Evolutionary conservation across 495 filamentous ascomycete species (phyloP).

Genomic region (Apodospora peruviana): DNA sequence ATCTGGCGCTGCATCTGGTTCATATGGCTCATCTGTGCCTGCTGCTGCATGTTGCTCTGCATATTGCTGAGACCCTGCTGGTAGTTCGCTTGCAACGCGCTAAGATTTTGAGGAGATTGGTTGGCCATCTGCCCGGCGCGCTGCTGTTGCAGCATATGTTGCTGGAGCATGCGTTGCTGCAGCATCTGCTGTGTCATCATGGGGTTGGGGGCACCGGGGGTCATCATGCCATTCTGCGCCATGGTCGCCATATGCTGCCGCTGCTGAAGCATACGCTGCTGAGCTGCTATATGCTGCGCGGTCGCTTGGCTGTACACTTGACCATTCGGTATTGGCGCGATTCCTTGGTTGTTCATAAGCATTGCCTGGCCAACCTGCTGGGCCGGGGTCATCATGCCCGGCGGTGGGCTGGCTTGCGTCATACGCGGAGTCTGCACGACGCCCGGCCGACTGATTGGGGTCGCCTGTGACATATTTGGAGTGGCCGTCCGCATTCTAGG

Average conservation of each 20-base stretch:
- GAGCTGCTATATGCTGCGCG: constrained; percentile 42
- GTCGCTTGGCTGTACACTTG: constrained; percentile 7
- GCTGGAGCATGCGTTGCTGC: constrained; percentile 22
- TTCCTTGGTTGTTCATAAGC: constrained; percentile 40
- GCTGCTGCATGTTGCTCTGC: constrained; percentile 9
- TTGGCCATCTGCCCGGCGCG: constrained; percentile 26
- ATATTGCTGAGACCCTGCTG: constrained; percentile 26
- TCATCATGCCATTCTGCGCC: constrained; percentile 35
- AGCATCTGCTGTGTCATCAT: constrained; percentile 31
- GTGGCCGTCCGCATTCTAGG: constrained; percentile 76
- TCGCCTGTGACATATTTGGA: constrained; percentile 69
- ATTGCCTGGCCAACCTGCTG: constrained; percentile 49
- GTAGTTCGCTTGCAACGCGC: constrained; percentile 27
- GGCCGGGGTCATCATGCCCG: constrained; percentile 47
- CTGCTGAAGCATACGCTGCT: constrained; percentile 52
- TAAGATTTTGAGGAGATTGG: constrained; percentile 8
- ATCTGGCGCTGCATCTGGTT: constrained; percentile 10
- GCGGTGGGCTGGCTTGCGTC: constrained; percentile 63
- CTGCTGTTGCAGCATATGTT: constrained; percentile 33
- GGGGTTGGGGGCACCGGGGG: constrained; percentile 20
- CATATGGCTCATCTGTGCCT: constrained; percentile 24
- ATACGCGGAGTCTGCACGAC: constrained; percentile 68
- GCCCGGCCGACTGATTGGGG: constrained; percentile 59
- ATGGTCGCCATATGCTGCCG: constrained; percentile 30
- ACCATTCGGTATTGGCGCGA: constrained; percentile 29